Percentiles rank a stretch among this genome's conserved stretches.
Conservation (phyloP, 768 basidiomycete genomes). For the Boletellus sp. region DNA sequence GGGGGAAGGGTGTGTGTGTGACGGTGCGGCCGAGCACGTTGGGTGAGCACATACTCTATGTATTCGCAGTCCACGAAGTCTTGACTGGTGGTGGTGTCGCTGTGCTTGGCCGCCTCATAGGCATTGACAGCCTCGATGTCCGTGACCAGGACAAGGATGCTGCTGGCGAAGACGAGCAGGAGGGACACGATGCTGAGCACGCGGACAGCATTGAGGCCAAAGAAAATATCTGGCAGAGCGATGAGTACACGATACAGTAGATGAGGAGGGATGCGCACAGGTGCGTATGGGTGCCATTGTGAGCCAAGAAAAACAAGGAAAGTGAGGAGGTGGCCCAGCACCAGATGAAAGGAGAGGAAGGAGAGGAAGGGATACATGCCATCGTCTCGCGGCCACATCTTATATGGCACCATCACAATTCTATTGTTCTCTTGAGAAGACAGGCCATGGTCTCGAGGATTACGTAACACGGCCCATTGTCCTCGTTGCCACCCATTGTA, state of each 20-base stretch:
- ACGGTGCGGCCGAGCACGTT: slow-evolving; percentile 1
- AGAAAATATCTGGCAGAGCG: slow-evolving; percentile 50
- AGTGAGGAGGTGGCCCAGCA: slow-evolving; percentile 32
- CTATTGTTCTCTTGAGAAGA: slow-evolving; percentile 31
- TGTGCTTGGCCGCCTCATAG: slow-evolving; percentile 45
- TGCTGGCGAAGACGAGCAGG: slow-evolving; percentile 76
- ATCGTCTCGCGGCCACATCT: slow-evolving; percentile 1
- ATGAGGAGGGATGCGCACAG: slow-evolving; percentile 36
- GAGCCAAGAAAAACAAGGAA: slow-evolving; percentile 10
- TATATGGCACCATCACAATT: slow-evolving; percentile 25
- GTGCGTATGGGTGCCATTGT: slow-evolving; percentile 35
- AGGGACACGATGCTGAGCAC: slow-evolving; percentile 75
- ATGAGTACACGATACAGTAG: background rate
- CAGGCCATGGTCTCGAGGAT: background rate
- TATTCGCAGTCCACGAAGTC: slow-evolving; percentile 63
- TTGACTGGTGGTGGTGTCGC: slow-evolving; percentile 28
- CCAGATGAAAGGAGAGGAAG: slow-evolving; percentile 16
- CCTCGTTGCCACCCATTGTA: slow-evolving; percentile 8
- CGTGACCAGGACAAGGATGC: slow-evolving; percentile 66
- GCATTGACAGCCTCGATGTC: slow-evolving; percentile 74
- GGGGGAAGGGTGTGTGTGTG: too few relatives aligned
- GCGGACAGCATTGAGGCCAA: slow-evolving; percentile 76
- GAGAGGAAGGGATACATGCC: slow-evolving; percentile 5
- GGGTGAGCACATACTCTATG: slow-evolving; percentile 53
- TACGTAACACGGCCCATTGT: slow-evolving; percentile 27